These are phyloP conservation scores for Talaromyces piceae DNA, from an alignment of 2,329 filamentous ascomycete species.

Conservation along the genomic window DNA sequence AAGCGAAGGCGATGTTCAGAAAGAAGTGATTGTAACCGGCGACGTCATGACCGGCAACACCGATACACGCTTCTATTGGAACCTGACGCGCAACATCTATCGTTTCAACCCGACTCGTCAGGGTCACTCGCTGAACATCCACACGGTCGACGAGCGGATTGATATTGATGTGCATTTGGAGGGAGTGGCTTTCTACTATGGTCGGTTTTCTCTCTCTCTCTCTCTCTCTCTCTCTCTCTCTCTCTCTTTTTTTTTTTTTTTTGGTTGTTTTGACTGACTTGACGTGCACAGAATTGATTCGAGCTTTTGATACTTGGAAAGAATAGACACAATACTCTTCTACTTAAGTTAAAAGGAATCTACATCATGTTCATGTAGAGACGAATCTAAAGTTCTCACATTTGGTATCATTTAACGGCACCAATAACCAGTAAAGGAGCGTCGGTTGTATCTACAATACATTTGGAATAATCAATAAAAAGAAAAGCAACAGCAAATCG, in stretches of 20 bases:
- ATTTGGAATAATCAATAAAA: neutral
- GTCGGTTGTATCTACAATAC: conserved; percentile 1
- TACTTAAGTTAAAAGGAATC: neutral
- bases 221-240: too few species aligned
- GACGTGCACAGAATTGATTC: conserved; percentile 10
- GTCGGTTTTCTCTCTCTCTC: too few species aligned
- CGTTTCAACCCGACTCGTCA: conserved; percentile 44
- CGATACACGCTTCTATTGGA: conserved; percentile 48
- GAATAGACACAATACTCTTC: neutral
- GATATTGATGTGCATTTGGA: conserved; percentile 37
- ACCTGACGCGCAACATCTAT: conserved; percentile 46
- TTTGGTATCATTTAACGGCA: neutral
- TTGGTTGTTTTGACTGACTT: neutral
- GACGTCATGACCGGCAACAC: conserved; percentile 49
- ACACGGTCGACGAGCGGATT: conserved; percentile 46
- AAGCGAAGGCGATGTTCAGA: conserved; percentile 25
- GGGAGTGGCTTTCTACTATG: conserved; percentile 37
- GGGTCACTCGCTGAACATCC: conserved; percentile 38
- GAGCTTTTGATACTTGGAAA: conserved; percentile 8
- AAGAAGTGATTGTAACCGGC: conserved; percentile 28
- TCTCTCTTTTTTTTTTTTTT: neutral
- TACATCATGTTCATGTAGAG: too few species aligned
- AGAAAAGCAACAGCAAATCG: neutral
- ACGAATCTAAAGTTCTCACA: neutral
- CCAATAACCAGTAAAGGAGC: conserved; percentile 3